Base-by-base conservation (phyloP, 495 filamentous ascomycete genomes). In the Talaromyces stipitatus region DNA sequence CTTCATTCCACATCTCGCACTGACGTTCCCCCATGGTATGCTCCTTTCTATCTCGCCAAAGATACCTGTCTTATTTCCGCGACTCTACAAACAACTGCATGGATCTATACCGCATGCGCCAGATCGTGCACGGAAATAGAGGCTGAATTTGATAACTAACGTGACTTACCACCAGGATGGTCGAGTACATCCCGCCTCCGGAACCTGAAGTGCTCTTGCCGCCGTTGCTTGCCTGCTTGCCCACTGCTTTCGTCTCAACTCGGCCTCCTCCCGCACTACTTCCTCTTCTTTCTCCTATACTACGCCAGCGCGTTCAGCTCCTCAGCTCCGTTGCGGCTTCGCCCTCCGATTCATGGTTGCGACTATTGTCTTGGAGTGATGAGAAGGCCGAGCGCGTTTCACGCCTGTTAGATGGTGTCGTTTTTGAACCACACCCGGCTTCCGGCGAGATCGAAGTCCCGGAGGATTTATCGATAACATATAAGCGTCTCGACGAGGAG, bases 401-500 rank as follows among this genome's bases (percentile, higher is more conserved):
- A 10, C 72, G 76, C 14, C 72, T 89, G 29, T 80, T 92, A 22
- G 78, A 83, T 60, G 79, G 77, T 27, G 81, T 89, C 29, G 75
- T 72, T 24, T 83, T 96, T 41, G 89, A 96, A 63, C 89, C 90
- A 22, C 94, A 98, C 67, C 94, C 94, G 7, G 87, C 88, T 6
- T 96, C 90, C 1, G 94, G 95, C 23, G 91, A 97, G 66, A 83
- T 98, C 28, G 94, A 98, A 64, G 66, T 87, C 7, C 77, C 78
- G 12, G 86, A 89, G 50, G 80, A 86, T 16, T 75, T 85, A 16
- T 72, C 81, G 16, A 77, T 81, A 27, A 71, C 72, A 7, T 96
- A 92, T 71, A 82, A 82, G 57, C 79, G 90, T 23, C 59, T 94
- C 41, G 94, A 98, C 65, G 79, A 84, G 41, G 94, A 97, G 65